These are phyloP conservation scores for Suillus alpinus DNA, from an alignment of 768 basidiomycete species.

Conservation along the genomic window DNA sequence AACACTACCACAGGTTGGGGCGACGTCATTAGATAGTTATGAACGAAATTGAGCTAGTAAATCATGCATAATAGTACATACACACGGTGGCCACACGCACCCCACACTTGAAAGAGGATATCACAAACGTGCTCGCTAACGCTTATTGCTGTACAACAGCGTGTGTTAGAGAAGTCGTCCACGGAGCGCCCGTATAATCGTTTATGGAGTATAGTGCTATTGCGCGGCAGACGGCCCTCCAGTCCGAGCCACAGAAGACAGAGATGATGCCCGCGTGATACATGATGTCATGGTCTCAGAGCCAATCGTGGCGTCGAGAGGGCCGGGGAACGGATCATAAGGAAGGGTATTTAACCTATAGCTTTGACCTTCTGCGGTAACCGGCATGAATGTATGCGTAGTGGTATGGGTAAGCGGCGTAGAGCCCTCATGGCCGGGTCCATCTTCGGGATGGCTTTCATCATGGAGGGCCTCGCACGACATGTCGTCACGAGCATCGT, in stretches of 20 bases:
- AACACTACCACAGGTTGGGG: not conserved
- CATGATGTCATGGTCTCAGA: not conserved
- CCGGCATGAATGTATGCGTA: not conserved
- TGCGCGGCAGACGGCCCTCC: not conserved
- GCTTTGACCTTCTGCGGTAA: not conserved
- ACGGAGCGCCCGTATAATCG: not conserved
- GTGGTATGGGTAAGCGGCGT: not conserved
- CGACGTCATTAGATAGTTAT: not conserved
- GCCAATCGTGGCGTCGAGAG: not conserved
- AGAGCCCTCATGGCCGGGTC: not conserved
- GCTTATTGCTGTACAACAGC: not conserved
- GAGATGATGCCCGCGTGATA: not conserved
- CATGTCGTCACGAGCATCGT: not conserved
- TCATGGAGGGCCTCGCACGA: not conserved
- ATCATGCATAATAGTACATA: not conserved
- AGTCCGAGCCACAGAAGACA: not conserved
- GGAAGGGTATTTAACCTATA: not conserved
- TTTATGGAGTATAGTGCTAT: not conserved
- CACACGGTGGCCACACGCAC: not conserved
- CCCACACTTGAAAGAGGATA: not conserved
- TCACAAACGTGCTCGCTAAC: not conserved
- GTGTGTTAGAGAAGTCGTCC: not conserved
- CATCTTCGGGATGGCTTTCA: not conserved
- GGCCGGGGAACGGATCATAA: not conserved
- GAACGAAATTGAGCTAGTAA: not conserved